A percentile compares a stretch with the other conserved stretches of the same genome.
These are phyloP conservation scores for slime mould (Dictyostelium discoideum) DNA, from an alignment of 78 protist genomes.

Conservation along the genomic window DNA sequence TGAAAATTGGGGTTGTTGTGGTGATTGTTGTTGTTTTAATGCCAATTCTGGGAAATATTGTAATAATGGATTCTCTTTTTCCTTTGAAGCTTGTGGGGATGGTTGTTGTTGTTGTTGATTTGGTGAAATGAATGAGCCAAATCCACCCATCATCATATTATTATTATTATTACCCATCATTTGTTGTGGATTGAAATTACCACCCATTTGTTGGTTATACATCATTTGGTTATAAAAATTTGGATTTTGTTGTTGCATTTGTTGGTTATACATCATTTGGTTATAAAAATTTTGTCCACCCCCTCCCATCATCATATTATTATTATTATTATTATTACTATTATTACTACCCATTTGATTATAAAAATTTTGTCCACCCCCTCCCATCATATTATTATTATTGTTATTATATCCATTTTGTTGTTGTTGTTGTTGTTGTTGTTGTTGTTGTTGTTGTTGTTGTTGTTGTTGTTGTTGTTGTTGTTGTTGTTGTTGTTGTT, in stretches of 20 bases:
- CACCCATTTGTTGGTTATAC: neutral
- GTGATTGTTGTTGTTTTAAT: neutral
- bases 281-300: neutral
- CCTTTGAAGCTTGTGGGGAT: neutral
- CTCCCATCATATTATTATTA: neutral
- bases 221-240: neutral
- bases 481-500: constrained; percentile 30
- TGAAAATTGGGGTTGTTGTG: neutral
- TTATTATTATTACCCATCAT: neutral
- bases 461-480: constrained; percentile 37
- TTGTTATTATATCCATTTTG: neutral
- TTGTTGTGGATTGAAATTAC: constrained; percentile 12
- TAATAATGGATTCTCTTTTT: constrained; percentile 44
- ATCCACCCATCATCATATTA: neutral
- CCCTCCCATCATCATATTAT: neutral
- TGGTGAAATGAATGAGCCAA: neutral
- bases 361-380: neutral
- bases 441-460: constrained; percentile 38
- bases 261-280: constrained; percentile 10
- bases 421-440: constrained; percentile 25
- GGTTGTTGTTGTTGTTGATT: neutral
- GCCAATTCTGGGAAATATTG: constrained; percentile 69
- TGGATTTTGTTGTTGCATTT: constrained; percentile 8
- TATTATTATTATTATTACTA: neutral
- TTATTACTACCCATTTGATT: neutral